Conservation (phyloP, 768 basidiomycete species). For the Mycena haematopus region DNA sequence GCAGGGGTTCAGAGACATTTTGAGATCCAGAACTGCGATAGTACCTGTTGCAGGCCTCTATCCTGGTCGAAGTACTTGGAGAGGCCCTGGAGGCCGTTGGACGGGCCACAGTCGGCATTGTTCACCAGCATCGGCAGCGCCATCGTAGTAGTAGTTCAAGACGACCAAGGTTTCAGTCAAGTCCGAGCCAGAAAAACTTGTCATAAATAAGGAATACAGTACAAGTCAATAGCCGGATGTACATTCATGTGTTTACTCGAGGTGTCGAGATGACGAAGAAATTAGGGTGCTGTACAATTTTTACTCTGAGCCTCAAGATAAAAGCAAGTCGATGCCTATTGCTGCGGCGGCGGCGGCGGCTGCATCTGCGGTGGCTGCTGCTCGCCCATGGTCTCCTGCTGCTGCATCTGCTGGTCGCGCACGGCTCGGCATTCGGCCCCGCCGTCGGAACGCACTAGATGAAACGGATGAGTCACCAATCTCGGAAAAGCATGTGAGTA, state of each 20-base stretch:
- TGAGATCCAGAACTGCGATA: constrained; percentile 21
- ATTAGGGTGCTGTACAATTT: constrained; percentile 15
- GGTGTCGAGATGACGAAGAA: background rate
- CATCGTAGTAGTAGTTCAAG: constrained; percentile 50
- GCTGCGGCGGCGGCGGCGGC: background rate
- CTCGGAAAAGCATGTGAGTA: constrained; percentile 32
- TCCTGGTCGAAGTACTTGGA: constrained; percentile 83
- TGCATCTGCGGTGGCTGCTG: background rate
- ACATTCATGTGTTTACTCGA: constrained; percentile 20
- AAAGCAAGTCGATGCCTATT: background rate
- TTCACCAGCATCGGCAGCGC: constrained; percentile 81
- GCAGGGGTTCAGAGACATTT: background rate
- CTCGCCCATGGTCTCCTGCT: constrained; percentile 12
- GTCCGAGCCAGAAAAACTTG: background rate
- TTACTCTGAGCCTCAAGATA: background rate
- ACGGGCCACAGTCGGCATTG: constrained; percentile 84
- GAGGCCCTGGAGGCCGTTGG: constrained; percentile 81
- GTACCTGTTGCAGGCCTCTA: constrained; percentile 79
- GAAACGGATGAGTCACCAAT: constrained; percentile 25
- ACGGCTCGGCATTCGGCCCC: constrained; percentile 74
- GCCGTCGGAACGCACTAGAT: constrained; percentile 81
- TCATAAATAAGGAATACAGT: constrained; percentile 13
- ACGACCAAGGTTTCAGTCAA: background rate
- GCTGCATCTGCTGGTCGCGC: constrained; percentile 36
- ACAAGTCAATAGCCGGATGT: constrained; percentile 15